Evolutionary conservation across 1,284 basidiomycete species (phyloP).

Genomic region (Trametes versicolor): DNA sequence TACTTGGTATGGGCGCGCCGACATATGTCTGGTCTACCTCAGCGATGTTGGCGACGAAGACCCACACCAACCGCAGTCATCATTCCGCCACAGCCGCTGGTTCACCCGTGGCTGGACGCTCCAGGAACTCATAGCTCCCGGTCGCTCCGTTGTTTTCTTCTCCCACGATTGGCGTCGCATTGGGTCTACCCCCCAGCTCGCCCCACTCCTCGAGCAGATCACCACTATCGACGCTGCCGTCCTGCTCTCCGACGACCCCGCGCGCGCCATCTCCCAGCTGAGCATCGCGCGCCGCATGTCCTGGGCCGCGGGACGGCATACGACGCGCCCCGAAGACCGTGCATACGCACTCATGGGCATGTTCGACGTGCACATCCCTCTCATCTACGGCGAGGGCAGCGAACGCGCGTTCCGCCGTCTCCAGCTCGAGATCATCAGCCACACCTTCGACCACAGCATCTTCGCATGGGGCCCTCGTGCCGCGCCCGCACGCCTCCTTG

Average conservation of each 20-base stretch:
- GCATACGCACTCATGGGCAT: conserved; percentile 18
- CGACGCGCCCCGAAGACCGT: conserved; percentile 11
- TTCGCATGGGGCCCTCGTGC: conserved; percentile 9
- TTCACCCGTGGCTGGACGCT: conserved; percentile 14
- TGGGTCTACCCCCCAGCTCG: not conserved
- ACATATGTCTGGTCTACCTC: conserved; percentile 6
- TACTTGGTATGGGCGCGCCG: not conserved
- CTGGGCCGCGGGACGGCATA: conserved; percentile 8
- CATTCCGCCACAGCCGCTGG: conserved; percentile 8
- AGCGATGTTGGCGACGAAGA: not conserved
- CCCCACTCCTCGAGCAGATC: not conserved
- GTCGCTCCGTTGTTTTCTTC: not conserved
- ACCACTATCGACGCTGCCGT: not conserved
- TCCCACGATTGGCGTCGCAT: conserved; percentile 2
- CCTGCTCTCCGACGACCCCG: not conserved
- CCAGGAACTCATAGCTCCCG: conserved; percentile 14
- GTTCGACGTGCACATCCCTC: conserved; percentile 11
- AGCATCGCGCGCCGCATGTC: conserved; percentile 12
- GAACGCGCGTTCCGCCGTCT: conserved; percentile 9
- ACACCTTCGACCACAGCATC: conserved; percentile 2
- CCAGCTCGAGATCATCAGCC: conserved; percentile 9
- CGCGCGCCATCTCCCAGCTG: not conserved
- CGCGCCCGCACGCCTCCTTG: not conserved
- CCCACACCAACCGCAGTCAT: not conserved
- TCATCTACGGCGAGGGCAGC: conserved; percentile 13